Evolutionary conservation across 2,329 filamentous ascomycete genomes (phyloP), one percentile per base, ranked within the genome.

Genomic region (Ascomycota sp.): DNA sequence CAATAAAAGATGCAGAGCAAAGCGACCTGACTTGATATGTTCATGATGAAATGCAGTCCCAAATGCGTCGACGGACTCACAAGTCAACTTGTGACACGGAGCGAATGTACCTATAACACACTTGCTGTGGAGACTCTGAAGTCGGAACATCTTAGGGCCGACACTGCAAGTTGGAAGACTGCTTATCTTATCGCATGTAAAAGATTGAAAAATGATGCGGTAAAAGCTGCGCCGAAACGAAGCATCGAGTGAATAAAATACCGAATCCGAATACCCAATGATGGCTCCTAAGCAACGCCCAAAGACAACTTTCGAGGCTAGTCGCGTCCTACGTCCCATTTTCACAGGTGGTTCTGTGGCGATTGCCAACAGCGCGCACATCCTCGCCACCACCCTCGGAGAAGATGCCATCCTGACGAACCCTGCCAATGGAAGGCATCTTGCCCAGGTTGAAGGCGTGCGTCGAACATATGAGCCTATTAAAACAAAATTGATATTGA

Each of bases 391-490:
- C 21, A 83, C 79, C 27, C 59, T 95, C n/a, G 83, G 80, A 27
- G 89, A 98, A 52, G 82, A 93, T 67, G 84, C 73, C 12, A 59
- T 95, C 35, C 61, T 98, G 44, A 89, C 86, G 21, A 74, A 93
- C 54, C 64, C 92, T 41, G 68, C 74, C 44, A 89, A 76, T 27
- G 84, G 86, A 29, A 72, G 71, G 45, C 78, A 89, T 51, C 63
- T 95, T 38, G 79, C 76, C 26, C 73, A 76, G 44, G 73, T 95
- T 45, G 86, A 95, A 61, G 86, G 86, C 42, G 81, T 89, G 61
- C 40, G 54, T 37, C 6, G 10, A n/a, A 27, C 9, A 16, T 11
- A 9, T 12, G 12, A 13, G 2, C 4, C 9, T 26, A 8, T 27
- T 27, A 21, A 9, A 25, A 11, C n/a, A 24, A 3, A 9, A 11